Evolutionary conservation across 768 basidiomycete genomes (phyloP), one percentile per base, ranked within the genome.

Genomic region (Epithele typhae): DNA sequence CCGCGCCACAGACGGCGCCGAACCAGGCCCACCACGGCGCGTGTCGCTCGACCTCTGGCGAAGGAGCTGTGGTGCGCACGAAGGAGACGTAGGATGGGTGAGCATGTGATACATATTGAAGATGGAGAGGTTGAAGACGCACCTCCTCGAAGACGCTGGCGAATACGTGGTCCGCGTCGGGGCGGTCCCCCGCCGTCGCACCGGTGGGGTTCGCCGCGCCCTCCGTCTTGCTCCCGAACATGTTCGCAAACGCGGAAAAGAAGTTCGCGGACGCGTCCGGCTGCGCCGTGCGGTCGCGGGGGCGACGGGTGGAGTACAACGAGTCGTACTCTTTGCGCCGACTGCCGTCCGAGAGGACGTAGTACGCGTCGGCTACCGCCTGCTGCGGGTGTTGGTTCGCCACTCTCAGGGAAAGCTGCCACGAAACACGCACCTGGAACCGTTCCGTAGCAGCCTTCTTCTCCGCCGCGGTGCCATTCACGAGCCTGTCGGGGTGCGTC

Each of bases 361-460:
- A 96, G 68, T 95, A 95, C 15, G 92, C 92, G 64, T 96, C 93
- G 43, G 93, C 92, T 52, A 96, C 83, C 7, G 86, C 81, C 86
- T 87, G 60, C 43, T 54, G 14, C 1, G 40, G n/a, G 40, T 5
- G 12, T 23, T 14, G 15, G 32, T 52, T 25, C 52, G 27, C 17
- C 15, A 9, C 9, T 7, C 15, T 6, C 15, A 42, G 4, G 38
- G 12, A 19, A 2, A 6, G 27, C 9, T 32, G 30, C 6, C 23
- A 23, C 7, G 27, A 10, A 33, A 30, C 40, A 55, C 63, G 5
- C 53, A 82, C 89, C 73, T 92, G 91, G 64, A 94, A 95, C 46
- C 75, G 74, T 64, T 92, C 92, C 2, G 93, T 96, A 0, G 92
- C 84, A 12, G 58, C 62, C 57, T 76, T 77, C 65, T 77, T 86